phyloP scores from a whole-genome alignment of 768 basidiomycete species.

The Lactarius deliciosus region DNA sequence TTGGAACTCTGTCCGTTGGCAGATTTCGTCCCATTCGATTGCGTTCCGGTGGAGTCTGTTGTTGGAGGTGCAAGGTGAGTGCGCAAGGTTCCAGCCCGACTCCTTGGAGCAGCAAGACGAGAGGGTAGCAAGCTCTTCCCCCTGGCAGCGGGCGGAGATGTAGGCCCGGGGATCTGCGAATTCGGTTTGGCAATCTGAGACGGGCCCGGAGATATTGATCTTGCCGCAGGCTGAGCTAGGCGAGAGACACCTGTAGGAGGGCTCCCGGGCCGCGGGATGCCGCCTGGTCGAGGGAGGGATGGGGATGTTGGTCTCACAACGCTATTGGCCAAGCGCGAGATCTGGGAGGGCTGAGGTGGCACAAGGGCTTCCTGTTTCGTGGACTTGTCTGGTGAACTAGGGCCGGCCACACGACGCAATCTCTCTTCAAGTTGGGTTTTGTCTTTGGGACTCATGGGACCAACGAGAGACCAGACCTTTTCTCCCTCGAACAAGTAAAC shows the following conservation, averaged over 20 bases:
- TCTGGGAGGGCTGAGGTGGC: constrained; percentile 45
- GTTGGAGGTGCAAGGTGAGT: constrained; percentile 14
- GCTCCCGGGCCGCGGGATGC: constrained; percentile 49
- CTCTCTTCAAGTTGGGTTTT: constrained; percentile 92
- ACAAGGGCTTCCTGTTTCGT: constrained; percentile 44
- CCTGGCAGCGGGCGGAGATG: constrained; percentile 43
- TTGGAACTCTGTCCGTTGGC: constrained; percentile 25
- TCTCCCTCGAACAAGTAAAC: constrained; percentile 82
- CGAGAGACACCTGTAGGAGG: constrained; percentile 46
- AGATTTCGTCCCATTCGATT: constrained; percentile 15
- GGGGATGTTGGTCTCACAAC: constrained; percentile 53
- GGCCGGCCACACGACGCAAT: constrained; percentile 74
- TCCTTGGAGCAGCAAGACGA: constrained; percentile 64
- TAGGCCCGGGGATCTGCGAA: constrained; percentile 36
- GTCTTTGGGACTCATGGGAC: constrained; percentile 76
- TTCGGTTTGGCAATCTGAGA: constrained; percentile 33
- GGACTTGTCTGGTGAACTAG: constrained; percentile 46
- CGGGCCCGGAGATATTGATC: constrained; percentile 41
- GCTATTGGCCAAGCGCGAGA: constrained; percentile 52
- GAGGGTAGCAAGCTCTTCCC: constrained; percentile 75
- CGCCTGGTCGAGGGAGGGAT: constrained; percentile 41
- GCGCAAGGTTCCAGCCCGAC: constrained; percentile 40
- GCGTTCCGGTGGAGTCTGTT: not conserved
- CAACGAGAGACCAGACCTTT: constrained; percentile 79
- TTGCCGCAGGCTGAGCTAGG: constrained; percentile 41